phyloP scores from a whole-genome alignment of 1,139 yeast genomes.

The Magnusiomyces suaveolens region DNA sequence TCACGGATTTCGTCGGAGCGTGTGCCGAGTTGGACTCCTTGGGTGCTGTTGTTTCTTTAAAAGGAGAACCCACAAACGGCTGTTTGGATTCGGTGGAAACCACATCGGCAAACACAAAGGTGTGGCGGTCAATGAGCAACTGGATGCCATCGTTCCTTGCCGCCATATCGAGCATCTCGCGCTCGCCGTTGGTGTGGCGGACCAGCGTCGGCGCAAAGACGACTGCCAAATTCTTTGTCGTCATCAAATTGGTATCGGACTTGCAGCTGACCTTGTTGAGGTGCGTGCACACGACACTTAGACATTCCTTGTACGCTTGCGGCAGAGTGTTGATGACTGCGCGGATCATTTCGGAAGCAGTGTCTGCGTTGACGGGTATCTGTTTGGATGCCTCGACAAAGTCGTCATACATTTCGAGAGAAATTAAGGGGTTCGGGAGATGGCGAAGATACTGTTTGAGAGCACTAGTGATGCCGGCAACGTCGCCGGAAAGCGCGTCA shows the following conservation, averaged over 20 bases:
- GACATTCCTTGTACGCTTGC: conserved; percentile 51
- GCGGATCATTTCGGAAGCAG: conserved; percentile 29
- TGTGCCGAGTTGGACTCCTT: too few relatives aligned
- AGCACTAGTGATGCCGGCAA: conserved; percentile 79
- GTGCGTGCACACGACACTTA: conserved; percentile 53
- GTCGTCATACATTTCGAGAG: conserved; percentile 57
- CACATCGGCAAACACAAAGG: conserved; percentile 32
- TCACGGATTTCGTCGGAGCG: too few relatives aligned
- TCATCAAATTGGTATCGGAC: conserved; percentile 48
- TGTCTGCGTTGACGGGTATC: not conserved
- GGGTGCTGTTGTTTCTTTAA: too few relatives aligned
- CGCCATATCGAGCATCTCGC: conserved; percentile 81
- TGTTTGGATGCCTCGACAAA: conserved; percentile 38
- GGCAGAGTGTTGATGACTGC: conserved; percentile 45
- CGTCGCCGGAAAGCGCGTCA: conserved; percentile 53
- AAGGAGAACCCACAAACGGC: too few relatives aligned
- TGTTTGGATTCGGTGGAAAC: not conserved
- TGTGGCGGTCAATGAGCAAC: conserved; percentile 52
- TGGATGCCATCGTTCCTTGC: conserved; percentile 74
- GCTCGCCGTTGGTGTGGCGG: conserved; percentile 69
- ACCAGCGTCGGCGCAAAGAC: conserved; percentile 94
- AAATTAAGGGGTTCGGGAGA: conserved; percentile 76
- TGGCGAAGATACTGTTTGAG: conserved; percentile 77
- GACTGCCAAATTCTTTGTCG: conserved; percentile 68
- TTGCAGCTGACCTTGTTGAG: conserved; percentile 33